Conservation (phyloP, 2,329 filamentous ascomycete species). For the Atkinsonella texensis region DNA sequence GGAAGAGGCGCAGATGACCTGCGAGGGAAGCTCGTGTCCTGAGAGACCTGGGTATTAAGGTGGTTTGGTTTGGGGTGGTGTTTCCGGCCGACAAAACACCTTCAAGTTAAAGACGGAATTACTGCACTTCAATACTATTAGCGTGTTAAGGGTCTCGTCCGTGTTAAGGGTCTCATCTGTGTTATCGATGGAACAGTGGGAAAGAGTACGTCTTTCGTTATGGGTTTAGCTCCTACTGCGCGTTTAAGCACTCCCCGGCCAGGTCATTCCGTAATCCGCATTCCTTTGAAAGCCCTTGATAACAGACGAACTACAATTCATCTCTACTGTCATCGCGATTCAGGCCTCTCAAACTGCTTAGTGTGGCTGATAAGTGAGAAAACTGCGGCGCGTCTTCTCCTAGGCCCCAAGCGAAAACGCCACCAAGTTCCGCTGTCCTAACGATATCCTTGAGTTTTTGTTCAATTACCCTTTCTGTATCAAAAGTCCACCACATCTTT, state of each 20-base stretch:
- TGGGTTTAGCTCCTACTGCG: too few relatives aligned
- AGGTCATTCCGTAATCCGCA: neutral
- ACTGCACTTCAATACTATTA: too few relatives aligned
- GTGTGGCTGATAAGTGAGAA: slow-evolving; percentile 25
- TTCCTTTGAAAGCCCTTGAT: neutral
- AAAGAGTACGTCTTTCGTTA: too few relatives aligned
- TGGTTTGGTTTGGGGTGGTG: too few relatives aligned
- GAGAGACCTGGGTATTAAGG: too few relatives aligned
- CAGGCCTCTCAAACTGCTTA: slow-evolving; percentile 12
- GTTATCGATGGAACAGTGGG: too few relatives aligned
- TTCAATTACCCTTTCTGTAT: slow-evolving; percentile 47
- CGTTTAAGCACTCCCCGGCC: neutral
- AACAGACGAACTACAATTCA: slow-evolving; percentile 15
- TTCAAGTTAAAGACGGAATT: too few relatives aligned
- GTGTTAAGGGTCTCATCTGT: too few relatives aligned
- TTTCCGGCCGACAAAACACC: too few relatives aligned
- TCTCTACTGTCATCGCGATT: slow-evolving; percentile 10
- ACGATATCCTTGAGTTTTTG: slow-evolving; percentile 52
- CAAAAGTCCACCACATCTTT: slow-evolving; percentile 62
- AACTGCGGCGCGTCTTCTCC: slow-evolving; percentile 50
- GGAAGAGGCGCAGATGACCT: too few relatives aligned
- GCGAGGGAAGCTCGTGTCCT: too few relatives aligned
- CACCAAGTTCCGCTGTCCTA: slow-evolving; percentile 43
- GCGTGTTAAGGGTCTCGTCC: too few relatives aligned
- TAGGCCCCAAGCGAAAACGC: slow-evolving; percentile 65